A percentile compares a stretch with the other conserved stretches of the same genome.
Evolutionary conservation across 768 basidiomycete species (phyloP).

Genomic region (Termitomyces sp.): DNA sequence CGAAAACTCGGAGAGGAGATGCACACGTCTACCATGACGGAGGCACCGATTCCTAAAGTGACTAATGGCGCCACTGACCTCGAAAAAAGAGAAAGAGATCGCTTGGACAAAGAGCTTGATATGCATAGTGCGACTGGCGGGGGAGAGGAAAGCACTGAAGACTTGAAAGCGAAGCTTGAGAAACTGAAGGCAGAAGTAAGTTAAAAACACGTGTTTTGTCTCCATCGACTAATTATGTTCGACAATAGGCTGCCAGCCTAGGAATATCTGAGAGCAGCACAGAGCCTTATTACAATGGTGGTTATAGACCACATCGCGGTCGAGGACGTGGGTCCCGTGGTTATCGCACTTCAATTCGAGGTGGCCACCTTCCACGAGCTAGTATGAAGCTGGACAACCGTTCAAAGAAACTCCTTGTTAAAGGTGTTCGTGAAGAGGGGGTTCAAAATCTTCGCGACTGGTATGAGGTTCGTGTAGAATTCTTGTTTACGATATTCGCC

Average conservation of each 20-base stretch:
- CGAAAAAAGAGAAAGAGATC: conserved; percentile 57
- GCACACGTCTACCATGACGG: conserved; percentile 37
- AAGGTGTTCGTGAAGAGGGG: conserved; percentile 52
- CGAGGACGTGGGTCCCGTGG: conserved; percentile 59
- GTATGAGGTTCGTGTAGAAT: conserved; percentile 64
- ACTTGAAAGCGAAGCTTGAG: conserved; percentile 69
- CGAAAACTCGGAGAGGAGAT: conserved; percentile 80
- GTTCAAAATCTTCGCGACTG: conserved; percentile 69
- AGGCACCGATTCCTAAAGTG: conserved; percentile 22
- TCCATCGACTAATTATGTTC: background rate
- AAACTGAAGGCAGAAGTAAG: conserved; percentile 77
- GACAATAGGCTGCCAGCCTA: conserved; percentile 63
- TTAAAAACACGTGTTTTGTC: conserved; percentile 3
- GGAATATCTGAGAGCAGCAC: conserved; percentile 57
- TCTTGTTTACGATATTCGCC: background rate
- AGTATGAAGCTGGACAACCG: conserved; percentile 92
- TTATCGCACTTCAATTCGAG: conserved; percentile 61
- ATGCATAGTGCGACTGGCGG: conserved; percentile 44
- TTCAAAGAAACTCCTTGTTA: conserved; percentile 74
- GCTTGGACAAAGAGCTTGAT: conserved; percentile 83
- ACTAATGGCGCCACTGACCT: conserved; percentile 32
- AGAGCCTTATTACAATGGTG: conserved; percentile 30
- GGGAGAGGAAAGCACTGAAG: conserved; percentile 55
- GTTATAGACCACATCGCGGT: conserved; percentile 69
- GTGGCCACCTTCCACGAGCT: conserved; percentile 53